Evolutionary conservation across 106 monocot genomes (phyloP), one percentile per base, ranked within the genome.

Genomic region (Ottelia alismoides): DNA sequence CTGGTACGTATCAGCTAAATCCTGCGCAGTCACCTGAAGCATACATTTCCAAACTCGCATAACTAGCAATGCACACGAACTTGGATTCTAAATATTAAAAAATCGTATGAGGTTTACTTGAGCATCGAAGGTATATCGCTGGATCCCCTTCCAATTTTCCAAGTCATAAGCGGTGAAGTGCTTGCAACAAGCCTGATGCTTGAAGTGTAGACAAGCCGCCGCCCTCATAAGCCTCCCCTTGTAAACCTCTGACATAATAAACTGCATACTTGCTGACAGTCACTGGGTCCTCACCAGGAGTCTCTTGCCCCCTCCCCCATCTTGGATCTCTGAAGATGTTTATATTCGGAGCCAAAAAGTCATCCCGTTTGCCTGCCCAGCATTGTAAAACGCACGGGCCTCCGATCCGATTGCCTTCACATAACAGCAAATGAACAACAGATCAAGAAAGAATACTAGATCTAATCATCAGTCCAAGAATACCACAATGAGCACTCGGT

Each of bases 81-180:
- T n/a, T n/a, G n/a, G n/a, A n/a, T n/a, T n/a, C n/a, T n/a, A n/a
- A n/a, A n/a, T n/a, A 5, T 7, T 14, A 40, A 40, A 14, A 40
- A 14, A 7, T 40, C 35, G n/a, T 6, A 49, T 49, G 6, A 20
- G 21, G 20, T 4, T 14, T 49, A 49, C 20, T 5, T 49, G 6
- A 14, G 49, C 49, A 20, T 49, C 49, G 6, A n/a, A n/a, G n/a
- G n/a, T n/a, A n/a, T n/a, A n/a, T n/a, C n/a, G n/a, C n/a, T n/a
- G n/a, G n/a, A n/a, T 14, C n/a, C 49, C 49, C n/a, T 49, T 14
- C 49, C 49, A 49, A 49, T 49, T 49, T 20, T 49, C 49, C 1
- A 49, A 49, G n/a, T 49, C 49, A 49, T 49, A 49, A 7, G 49
- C 49, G n/a, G 49, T 49, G n/a, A 49, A 49, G 49, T 49, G 49